Percentiles rank a stretch among this genome's conserved stretches.
Evolutionary conservation across 345 rosid genomes (phyloP).

Genomic region (Cardamine chenopodiifolia): DNA sequence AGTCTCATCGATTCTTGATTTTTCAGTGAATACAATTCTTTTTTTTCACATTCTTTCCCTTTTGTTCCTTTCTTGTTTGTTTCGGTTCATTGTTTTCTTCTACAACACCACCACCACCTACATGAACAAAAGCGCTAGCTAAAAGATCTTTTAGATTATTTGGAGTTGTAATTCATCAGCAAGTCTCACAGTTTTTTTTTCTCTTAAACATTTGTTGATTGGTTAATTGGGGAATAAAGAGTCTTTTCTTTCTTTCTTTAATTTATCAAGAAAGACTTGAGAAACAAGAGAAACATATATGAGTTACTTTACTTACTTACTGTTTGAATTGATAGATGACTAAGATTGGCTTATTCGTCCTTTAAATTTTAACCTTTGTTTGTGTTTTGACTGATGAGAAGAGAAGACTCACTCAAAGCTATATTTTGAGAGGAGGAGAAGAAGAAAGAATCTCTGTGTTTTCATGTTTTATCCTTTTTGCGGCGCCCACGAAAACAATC

Average conservation of each 20-base stretch:
- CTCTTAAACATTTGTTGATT: conserved; percentile 40
- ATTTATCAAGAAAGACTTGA: conserved; percentile 12
- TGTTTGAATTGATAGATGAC: conserved; percentile 20
- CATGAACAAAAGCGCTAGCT: conserved; percentile 42
- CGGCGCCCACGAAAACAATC: conserved; percentile 46
- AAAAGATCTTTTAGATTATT: conserved; percentile 36
- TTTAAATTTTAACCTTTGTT: neutral
- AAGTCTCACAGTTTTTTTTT: conserved; percentile 32
- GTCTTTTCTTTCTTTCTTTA: conserved; percentile 1
- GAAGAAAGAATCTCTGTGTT: conserved; percentile 31
- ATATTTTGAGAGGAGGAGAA: conserved; percentile 25
- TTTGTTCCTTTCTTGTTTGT: conserved; percentile 30
- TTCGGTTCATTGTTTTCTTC: conserved; percentile 37
- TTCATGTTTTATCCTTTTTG: conserved; percentile 33
- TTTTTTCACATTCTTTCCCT: conserved; percentile 36
- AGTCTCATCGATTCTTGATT: conserved; percentile 20
- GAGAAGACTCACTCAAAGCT: conserved; percentile 13
- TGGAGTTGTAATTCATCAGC: conserved; percentile 45
- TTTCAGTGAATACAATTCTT: conserved; percentile 40
- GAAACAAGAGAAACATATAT: conserved; percentile 18
- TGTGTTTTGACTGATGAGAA: conserved; percentile 26
- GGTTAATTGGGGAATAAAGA: conserved; percentile 47
- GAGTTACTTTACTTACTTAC: neutral
- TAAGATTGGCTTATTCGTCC: conserved; percentile 11
- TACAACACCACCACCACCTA: conserved; percentile 32